Percentiles rank a stretch among this genome's conserved stretches.
Evolutionary conservation across 305 asterid species (phyloP).

Genomic region (Fraxinus albicans): DNA sequence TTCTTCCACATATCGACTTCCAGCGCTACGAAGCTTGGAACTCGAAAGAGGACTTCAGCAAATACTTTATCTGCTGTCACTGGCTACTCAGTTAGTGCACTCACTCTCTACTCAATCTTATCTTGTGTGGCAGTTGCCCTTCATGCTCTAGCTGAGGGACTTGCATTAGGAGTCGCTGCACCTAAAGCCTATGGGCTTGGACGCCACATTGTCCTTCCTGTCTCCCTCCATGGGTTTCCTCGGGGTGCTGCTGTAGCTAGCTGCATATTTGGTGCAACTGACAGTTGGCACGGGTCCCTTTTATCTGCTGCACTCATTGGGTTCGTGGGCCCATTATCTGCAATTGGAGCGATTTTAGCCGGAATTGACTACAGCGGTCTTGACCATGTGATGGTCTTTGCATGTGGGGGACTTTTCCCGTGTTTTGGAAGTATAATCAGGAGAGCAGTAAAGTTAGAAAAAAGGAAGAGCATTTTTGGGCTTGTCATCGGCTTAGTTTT

Average conservation of each 20-base stretch:
- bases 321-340: slow-evolving; percentile 78
- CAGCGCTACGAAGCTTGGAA: slow-evolving; percentile 45
- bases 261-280: slow-evolving; percentile 83
- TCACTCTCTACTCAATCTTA: slow-evolving; percentile 76
- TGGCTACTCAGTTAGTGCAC: slow-evolving; percentile 55
- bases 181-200: slow-evolving; percentile 96
- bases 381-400: slow-evolving; percentile 82
- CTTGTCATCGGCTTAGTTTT: slow-evolving; percentile 51
- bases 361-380: slow-evolving; percentile 87
- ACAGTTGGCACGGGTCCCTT: slow-evolving; percentile 86
- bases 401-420: slow-evolving; percentile 91
- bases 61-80: slow-evolving; percentile 46
- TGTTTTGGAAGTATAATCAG: slow-evolving; percentile 68
- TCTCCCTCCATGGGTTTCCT: slow-evolving; percentile 88
- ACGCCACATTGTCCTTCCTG: slow-evolving; percentile 93
- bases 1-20: slow-evolving; percentile 53
- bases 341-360: slow-evolving; percentile 80
- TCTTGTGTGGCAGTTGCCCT: slow-evolving; percentile 73
- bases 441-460: slow-evolving; percentile 69
- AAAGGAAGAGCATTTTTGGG: slow-evolving; percentile 59
- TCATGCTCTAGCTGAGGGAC: slow-evolving; percentile 91
- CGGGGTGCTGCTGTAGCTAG: slow-evolving; percentile 98
- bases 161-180: slow-evolving; percentile 94
- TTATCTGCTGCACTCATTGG: slow-evolving; percentile 77
- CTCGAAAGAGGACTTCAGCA: slow-evolving; percentile 66